Base-by-base conservation (phyloP, 2,329 filamentous ascomycete genomes). In the Colletotrichum tofieldiae region DNA sequence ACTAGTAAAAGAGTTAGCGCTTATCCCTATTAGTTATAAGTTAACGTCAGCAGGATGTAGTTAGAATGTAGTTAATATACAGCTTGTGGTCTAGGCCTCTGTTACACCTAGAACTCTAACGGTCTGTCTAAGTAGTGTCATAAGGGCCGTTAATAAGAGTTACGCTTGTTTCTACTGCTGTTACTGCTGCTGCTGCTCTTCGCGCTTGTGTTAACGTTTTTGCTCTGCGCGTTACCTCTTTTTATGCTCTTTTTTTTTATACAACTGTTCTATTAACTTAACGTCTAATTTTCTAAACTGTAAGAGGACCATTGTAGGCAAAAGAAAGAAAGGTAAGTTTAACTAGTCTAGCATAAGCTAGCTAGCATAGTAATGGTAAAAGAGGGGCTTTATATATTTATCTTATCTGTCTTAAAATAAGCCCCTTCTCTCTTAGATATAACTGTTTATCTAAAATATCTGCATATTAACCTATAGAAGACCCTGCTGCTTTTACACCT, bases 31-130 rank as follows among this genome's bases (percentile, higher is more conserved):
- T 23, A 8, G 35, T 55, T 37, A 7, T 64, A 37, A 55, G 61
- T 18, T 11, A 8, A 64, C 20, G 37, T 20, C 18, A n/a, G 37
- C 5, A 7, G 37, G 37, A 64, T 64, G n/a, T 64, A 4, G 49
- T 54, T 37, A 20, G 35, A 37, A 23, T 26, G n/a, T 55, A 64
- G 6, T 51, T 64, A 7, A 64, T 8, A 20, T 32, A 64, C 7
- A 64, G 61, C 37, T 35, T 43, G 26, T 64, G 14, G 61, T 55
- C 37, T 64, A 5, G 37, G 37, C 37, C 61, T 64, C 61, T 32
- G n/a, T 64, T 2, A 2, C 2, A 45, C 26, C 16, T 9, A 51
- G n/a, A 32, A 29, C 54, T 58, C 16, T 12, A 2, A 39, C 26
- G 23, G 11, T 54, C 39, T 16, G n/a, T 51, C 45, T 2, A 58